A percentile compares a stretch with the other conserved stretches of the same genome.
phyloP scores from a whole-genome alignment of 805 yeast species.

The Saccharomycopsis sp. region DNA sequence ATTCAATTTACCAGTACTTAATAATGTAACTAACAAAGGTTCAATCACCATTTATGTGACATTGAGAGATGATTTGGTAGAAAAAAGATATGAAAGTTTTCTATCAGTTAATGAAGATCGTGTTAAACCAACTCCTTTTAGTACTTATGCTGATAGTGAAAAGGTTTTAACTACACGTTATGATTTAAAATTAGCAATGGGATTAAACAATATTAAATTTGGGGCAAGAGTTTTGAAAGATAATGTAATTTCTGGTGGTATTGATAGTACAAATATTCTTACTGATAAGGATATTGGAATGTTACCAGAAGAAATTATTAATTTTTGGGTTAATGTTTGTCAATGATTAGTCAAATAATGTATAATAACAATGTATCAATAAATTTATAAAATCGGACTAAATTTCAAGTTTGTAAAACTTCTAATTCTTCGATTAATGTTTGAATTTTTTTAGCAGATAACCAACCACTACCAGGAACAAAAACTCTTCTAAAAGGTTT shows the following conservation, averaged over 20 bases:
- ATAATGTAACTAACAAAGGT: conserved; percentile 26
- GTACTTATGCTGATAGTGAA: conserved; percentile 27
- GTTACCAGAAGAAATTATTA: conserved; percentile 26
- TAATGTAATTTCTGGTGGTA: conserved; percentile 25
- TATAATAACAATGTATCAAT: no score
- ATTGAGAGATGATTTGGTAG: conserved; percentile 31
- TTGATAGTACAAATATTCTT: conserved; percentile 23
- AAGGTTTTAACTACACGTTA: conserved; percentile 26
- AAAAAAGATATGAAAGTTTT: conserved; percentile 29
- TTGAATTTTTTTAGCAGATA: conserved; percentile 23
- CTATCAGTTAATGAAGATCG: conserved; percentile 36
- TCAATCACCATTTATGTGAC: conserved; percentile 35
- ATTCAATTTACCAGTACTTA: conserved; percentile 33
- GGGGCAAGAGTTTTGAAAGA: conserved; percentile 8
- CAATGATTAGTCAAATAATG: no score
- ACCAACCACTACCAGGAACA: conserved; percentile 44
- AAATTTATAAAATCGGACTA: no score
- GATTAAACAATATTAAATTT: conserved; percentile 31
- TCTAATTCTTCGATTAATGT: no score
- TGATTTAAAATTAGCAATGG: conserved; percentile 36
- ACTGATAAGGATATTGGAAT: conserved; percentile 19
- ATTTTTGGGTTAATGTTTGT: conserved; percentile 31
- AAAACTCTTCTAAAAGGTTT: conserved; percentile 33
- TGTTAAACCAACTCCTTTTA: conserved; percentile 33
- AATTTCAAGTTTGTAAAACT: no score